phyloP scores from a whole-genome alignment of 2,329 filamentous ascomycete species.

The Aspergillus hortae region DNA sequence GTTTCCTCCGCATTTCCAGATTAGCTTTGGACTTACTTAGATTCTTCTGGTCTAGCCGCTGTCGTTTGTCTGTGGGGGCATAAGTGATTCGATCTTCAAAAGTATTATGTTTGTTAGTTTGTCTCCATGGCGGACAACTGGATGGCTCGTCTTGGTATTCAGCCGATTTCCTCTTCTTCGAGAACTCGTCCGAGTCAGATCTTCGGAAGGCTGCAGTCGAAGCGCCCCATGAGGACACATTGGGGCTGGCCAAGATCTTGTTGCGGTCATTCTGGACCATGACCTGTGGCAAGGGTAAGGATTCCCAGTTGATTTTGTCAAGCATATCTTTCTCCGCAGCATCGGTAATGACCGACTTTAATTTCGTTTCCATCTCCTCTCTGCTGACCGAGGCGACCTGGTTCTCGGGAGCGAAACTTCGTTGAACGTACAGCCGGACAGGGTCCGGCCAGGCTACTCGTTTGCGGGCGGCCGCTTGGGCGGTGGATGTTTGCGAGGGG shows the following conservation, averaged over 20 bases:
- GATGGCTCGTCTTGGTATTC: slow-evolving; percentile 55
- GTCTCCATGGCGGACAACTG: slow-evolving; percentile 68
- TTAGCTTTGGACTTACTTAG: slow-evolving; percentile 87
- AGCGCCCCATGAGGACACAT: slow-evolving; percentile 37
- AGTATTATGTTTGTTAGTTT: slow-evolving; percentile 58
- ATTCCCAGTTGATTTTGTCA: slow-evolving; percentile 75
- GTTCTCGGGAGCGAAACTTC: slow-evolving; percentile 77
- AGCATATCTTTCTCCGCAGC: slow-evolving; percentile 73
- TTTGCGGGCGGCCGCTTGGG: slow-evolving; percentile 43
- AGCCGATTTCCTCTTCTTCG: slow-evolving; percentile 80
- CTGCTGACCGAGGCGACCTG: slow-evolving; percentile 60
- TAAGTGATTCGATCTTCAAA: slow-evolving; percentile 76
- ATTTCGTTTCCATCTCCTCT: slow-evolving; percentile 73
- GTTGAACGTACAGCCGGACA: slow-evolving; percentile 85
- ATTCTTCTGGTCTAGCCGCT: slow-evolving; percentile 49
- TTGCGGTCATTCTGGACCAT: slow-evolving; percentile 70
- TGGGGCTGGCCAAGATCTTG: slow-evolving; percentile 43
- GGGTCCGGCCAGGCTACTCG: slow-evolving; percentile 72
- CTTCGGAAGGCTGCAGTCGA: slow-evolving; percentile 19
- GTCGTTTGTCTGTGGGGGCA: slow-evolving; percentile 50
- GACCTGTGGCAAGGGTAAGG: slow-evolving; percentile 77
- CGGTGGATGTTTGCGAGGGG: slow-evolving; percentile 28
- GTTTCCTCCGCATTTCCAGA: slow-evolving; percentile 83
- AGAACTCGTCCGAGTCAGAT: slow-evolving; percentile 27
- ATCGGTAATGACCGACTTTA: slow-evolving; percentile 80